These are phyloP conservation scores for Lactarius indigo DNA, from an alignment of 768 basidiomycete species.

Conservation along the genomic window DNA sequence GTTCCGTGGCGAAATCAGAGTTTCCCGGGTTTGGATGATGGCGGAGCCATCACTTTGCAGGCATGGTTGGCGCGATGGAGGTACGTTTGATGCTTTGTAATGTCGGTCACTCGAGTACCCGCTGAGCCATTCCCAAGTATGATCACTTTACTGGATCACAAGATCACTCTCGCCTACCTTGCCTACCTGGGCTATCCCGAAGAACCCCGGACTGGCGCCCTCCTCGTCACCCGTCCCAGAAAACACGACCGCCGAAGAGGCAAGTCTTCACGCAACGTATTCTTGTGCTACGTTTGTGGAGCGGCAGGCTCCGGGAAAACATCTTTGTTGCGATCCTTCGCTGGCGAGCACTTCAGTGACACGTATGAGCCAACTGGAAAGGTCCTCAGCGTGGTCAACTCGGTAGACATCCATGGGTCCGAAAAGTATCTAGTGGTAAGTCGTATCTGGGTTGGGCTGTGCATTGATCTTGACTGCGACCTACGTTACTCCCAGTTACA, in stretches of 20 bases:
- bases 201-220: conserved; percentile 73
- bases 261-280: conserved; percentile 87
- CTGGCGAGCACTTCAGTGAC: conserved; percentile 71
- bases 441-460: conserved; percentile 25
- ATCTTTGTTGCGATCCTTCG: conserved; percentile 77
- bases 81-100: conserved; percentile 40
- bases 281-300: conserved; percentile 90
- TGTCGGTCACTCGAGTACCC: background rate
- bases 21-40: conserved; percentile 87
- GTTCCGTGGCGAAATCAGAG: conserved; percentile 94
- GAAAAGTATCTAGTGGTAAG: conserved; percentile 96
- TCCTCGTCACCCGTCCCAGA: conserved; percentile 81
- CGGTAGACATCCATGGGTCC: conserved; percentile 88
- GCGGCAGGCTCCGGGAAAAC: conserved; percentile 97
- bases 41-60: conserved; percentile 90
- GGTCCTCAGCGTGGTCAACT: conserved; percentile 88
- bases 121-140: conserved; percentile 51
- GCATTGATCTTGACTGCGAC: conserved; percentile 4
- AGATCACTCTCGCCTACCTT: conserved; percentile 87
- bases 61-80: conserved; percentile 99
- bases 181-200: conserved; percentile 91
- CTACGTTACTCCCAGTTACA: conserved; percentile 60
- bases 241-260: conserved; percentile 83
- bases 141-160: conserved; percentile 95
- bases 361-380: conserved; percentile 87